phyloP scores from a whole-genome alignment of 2,329 filamentous ascomycete genomes.

The Trichoderma atroviride region DNA sequence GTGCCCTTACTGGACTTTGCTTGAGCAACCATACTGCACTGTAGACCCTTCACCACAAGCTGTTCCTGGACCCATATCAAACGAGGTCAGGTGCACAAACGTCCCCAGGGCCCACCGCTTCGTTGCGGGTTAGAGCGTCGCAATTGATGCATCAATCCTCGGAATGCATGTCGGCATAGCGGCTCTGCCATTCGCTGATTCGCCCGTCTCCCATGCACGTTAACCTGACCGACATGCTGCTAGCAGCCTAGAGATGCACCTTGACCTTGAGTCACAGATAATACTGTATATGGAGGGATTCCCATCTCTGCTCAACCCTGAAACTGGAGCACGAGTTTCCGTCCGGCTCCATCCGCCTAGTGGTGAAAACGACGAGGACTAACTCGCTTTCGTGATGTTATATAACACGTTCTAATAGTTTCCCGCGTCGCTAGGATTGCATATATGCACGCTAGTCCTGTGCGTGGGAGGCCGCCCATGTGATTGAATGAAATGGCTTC shows the following conservation, averaged over 20 bases:
- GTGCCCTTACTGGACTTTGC: neutral
- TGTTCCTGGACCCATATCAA: constrained; percentile 28
- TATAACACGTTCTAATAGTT: neutral
- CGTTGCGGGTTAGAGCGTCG: constrained; percentile 24
- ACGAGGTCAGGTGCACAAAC: constrained; percentile 27
- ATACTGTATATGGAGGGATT: constrained; percentile 6
- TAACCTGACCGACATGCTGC: constrained; percentile 27
- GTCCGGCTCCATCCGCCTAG: neutral
- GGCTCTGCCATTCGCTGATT: constrained; percentile 21
- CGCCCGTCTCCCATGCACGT: constrained; percentile 21
- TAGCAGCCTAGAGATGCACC: constrained; percentile 15
- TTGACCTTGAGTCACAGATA: constrained; percentile 27
- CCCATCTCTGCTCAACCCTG: neutral
- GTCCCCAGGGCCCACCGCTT: constrained; percentile 25
- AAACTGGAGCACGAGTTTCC: constrained; percentile 13
- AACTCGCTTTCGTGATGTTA: neutral
- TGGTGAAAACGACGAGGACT: neutral
- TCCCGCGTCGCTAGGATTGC: neutral
- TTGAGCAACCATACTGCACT: constrained; percentile 18
- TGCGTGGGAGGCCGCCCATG: constrained; percentile 20
- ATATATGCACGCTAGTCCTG: constrained; percentile 16
- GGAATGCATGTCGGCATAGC: constrained; percentile 24
- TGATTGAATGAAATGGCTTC: constrained; percentile 13
- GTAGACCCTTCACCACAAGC: neutral
- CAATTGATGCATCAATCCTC: constrained; percentile 25